A percentile compares a stretch with the other conserved stretches of the same genome.
Conservation (phyloP, 345 rosid genomes). For the Bruguiera sexangula region DNA sequence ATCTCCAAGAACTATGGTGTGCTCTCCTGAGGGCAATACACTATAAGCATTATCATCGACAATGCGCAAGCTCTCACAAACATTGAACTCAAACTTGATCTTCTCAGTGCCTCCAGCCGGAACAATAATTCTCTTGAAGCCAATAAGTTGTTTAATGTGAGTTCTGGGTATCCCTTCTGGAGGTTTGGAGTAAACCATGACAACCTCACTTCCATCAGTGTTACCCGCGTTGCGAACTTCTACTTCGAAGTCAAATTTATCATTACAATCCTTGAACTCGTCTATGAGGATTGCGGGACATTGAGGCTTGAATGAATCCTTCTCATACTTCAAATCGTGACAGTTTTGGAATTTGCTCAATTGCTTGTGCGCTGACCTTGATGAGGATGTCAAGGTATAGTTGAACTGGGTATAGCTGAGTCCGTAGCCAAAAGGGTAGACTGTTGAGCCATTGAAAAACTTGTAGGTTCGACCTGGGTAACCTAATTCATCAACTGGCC, state of each 20-base stretch:
- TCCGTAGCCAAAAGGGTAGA: constrained; percentile 55
- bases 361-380: neutral
- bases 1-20: too few relatives aligned
- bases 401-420: constrained; percentile 44
- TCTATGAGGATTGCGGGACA: constrained; percentile 19
- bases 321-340: constrained; percentile 3
- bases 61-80: constrained; percentile 27
- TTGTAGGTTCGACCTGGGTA: constrained; percentile 59
- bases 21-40: neutral
- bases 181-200: constrained; percentile 35
- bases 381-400: neutral
- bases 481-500: constrained; percentile 38
- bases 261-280: constrained; percentile 3
- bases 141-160: constrained; percentile 34
- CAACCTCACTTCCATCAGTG: constrained; percentile 31
- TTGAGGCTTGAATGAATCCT: neutral
- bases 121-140: constrained; percentile 31
- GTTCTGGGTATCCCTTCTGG: constrained; percentile 20
- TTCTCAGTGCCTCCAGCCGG: constrained; percentile 14
- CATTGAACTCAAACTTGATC: constrained; percentile 25
- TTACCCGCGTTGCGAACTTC: constrained; percentile 22
- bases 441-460: constrained; percentile 48
- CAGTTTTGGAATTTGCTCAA: constrained; percentile 26
- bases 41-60: constrained; percentile 20
- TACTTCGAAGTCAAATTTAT: constrained; percentile 9